Evolutionary conservation across 1,284 basidiomycete genomes (phyloP).

Genomic region (Meripilus lineatus): DNA sequence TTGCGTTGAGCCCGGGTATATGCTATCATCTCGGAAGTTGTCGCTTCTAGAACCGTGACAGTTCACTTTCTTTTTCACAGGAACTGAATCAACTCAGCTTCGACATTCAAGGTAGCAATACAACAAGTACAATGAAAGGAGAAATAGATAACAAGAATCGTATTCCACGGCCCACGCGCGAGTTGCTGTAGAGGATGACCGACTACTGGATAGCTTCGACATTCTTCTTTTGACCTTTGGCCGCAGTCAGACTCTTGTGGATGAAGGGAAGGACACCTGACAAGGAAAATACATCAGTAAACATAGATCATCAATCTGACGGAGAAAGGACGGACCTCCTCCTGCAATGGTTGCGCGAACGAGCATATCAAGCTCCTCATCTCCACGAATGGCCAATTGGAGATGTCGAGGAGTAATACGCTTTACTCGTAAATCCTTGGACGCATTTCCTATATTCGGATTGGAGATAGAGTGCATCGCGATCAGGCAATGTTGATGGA

Average conservation of each 20-base stretch:
- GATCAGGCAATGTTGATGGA: neutral
- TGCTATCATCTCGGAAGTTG: too few species aligned
- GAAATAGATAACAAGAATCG: too few species aligned
- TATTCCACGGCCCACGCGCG: too few species aligned
- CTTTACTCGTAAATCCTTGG: slow-evolving; percentile 93
- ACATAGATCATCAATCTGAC: neutral
- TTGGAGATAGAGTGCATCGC: neutral
- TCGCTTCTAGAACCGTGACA: too few species aligned
- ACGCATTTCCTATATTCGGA: slow-evolving; percentile 75
- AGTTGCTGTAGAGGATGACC: too few species aligned
- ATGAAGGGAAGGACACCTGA: slow-evolving; percentile 96
- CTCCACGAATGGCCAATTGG: slow-evolving; percentile 92
- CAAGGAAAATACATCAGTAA: neutral
- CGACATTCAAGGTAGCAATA: too few species aligned
- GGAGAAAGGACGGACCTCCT: slow-evolving; percentile 45
- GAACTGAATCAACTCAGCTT: too few species aligned
- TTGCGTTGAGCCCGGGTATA: too few species aligned
- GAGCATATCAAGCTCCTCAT: slow-evolving; percentile 86
- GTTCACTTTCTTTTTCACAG: too few species aligned
- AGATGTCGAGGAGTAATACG: slow-evolving; percentile 94
- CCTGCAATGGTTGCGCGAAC: slow-evolving; percentile 55
- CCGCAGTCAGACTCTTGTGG: slow-evolving; percentile 76
- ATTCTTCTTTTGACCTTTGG: slow-evolving; percentile 20
- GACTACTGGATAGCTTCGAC: neutral
- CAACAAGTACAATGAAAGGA: too few species aligned